A percentile compares a stretch with the other conserved stretches of the same genome.
Conservation (phyloP, 192 early-diverging fungal genomes). For the Backusella circina region DNA sequence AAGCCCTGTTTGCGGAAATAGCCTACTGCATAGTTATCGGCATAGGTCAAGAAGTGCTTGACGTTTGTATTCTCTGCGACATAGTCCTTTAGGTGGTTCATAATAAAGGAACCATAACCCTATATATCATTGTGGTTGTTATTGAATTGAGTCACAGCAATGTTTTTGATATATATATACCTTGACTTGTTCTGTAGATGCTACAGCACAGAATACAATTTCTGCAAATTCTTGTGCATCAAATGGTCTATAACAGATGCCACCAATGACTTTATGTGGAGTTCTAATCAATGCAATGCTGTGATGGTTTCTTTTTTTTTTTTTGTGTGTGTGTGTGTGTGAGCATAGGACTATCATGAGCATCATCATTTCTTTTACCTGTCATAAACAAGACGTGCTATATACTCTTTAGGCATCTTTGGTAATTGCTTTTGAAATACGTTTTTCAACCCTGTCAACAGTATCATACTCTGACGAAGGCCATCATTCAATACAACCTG, state of each 20-base stretch:
- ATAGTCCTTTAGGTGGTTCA: constrained; percentile 95
- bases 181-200: constrained; percentile 87
- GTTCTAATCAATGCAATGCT: constrained; percentile 76
- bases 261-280: constrained; percentile 78
- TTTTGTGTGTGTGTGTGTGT: no score
- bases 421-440: constrained; percentile 96
- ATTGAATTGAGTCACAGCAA: not conserved
- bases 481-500: constrained; percentile 83
- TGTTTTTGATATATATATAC: constrained; percentile 29
- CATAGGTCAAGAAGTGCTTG: constrained; percentile 92
- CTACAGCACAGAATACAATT: constrained; percentile 97
- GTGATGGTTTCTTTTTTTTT: constrained; percentile 75
- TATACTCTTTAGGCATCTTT: constrained; percentile 99
- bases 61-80: constrained; percentile 68
- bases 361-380: constrained; percentile 56
- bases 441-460: constrained; percentile 91
- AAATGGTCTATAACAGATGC: constrained; percentile 93
- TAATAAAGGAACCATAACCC: constrained; percentile 93
- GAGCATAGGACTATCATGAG: no score
- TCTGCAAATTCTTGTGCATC: constrained; percentile 86
- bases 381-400: constrained; percentile 93
- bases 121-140: constrained; percentile 34
- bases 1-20: constrained; percentile 99
- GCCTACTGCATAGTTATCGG: constrained; percentile 97
- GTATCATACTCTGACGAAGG: constrained; percentile 73